These are phyloP conservation scores for Mimosa pudica DNA, from an alignment of 306 rosid genomes.

Conservation along the genomic window DNA sequence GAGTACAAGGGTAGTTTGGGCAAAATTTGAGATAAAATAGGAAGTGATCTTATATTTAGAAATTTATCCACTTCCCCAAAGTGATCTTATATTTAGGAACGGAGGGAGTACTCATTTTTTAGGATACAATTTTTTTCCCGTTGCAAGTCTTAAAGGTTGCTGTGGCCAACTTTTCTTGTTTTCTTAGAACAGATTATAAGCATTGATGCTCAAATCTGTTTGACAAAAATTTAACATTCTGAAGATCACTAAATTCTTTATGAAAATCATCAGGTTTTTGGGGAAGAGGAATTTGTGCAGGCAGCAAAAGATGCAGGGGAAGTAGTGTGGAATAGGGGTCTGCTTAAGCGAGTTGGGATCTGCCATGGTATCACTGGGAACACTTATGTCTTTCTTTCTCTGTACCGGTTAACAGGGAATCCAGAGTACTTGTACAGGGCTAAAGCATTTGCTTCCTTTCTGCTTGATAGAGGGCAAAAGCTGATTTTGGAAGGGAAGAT, in stretches of 20 bases:
- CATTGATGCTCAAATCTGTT: slow-evolving; percentile 6
- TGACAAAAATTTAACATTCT: neutral
- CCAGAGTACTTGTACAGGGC: slow-evolving; percentile 64
- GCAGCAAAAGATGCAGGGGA: slow-evolving; percentile 78
- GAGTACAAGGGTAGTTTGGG: too few relatives aligned
- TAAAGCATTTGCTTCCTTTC: slow-evolving; percentile 80
- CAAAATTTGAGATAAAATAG: too few relatives aligned
- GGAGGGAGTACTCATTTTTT: neutral
- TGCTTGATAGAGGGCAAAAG: slow-evolving; percentile 57
- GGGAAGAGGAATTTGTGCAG: slow-evolving; percentile 61
- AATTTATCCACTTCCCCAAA: too few relatives aligned
- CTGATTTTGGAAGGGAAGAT: slow-evolving; percentile 64
- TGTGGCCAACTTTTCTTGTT: neutral
- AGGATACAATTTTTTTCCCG: neutral
- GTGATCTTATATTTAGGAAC: too few relatives aligned
- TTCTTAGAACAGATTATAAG: neutral
- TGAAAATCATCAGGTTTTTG: slow-evolving; percentile 57
- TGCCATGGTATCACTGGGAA: slow-evolving; percentile 91
- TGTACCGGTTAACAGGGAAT: slow-evolving; percentile 69
- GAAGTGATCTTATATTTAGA: too few relatives aligned
- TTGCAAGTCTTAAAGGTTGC: neutral
- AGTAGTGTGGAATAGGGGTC: slow-evolving; percentile 76
- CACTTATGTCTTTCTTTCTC: slow-evolving; percentile 77
- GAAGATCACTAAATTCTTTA: slow-evolving; percentile 16
- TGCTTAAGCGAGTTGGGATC: slow-evolving; percentile 80